Percentiles rank a stretch among this genome's conserved stretches.
These are phyloP conservation scores for Trichophyton verrucosum DNA, from an alignment of 2,329 filamentous ascomycete species.

Conservation along the genomic window DNA sequence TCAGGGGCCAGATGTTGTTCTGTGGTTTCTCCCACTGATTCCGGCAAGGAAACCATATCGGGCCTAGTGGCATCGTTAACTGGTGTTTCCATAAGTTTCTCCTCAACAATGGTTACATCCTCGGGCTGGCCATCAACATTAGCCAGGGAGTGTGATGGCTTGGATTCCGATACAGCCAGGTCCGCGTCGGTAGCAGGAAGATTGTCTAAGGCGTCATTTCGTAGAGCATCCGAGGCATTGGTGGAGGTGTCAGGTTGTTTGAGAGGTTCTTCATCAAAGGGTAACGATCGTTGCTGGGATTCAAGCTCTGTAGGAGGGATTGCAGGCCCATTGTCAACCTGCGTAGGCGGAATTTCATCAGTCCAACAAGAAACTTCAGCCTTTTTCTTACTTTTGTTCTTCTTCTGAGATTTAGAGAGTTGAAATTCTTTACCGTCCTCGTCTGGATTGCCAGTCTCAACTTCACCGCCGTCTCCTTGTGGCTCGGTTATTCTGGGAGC, in stretches of 20 bases:
- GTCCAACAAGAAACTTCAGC: conserved; percentile 32
- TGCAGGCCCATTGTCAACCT: conserved; percentile 28
- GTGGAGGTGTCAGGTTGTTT: neutral
- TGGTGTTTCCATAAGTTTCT: neutral
- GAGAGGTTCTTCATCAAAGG: neutral
- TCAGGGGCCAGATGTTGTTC: neutral
- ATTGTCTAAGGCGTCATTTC: neutral
- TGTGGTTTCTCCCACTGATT: neutral
- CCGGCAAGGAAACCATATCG: neutral
- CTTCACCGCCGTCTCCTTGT: neutral
- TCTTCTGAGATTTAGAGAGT: conserved; percentile 29
- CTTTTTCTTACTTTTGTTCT: conserved; percentile 24
- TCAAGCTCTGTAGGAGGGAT: conserved; percentile 1
- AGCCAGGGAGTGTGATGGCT: neutral
- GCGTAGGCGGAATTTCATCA: conserved; percentile 34
- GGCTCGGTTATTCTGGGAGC: neutral
- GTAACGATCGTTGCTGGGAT: neutral
- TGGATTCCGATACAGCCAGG: neutral
- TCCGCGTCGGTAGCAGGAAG: neutral
- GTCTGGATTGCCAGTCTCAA: conserved; percentile 15
- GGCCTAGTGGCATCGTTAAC: neutral
- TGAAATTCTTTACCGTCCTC: conserved; percentile 36
- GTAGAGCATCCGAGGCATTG: neutral
- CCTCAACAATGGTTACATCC: neutral
- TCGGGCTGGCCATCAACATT: neutral